Evolutionary conservation across 495 filamentous ascomycete species (phyloP).

Genomic region (Neurospora intermedia): DNA sequence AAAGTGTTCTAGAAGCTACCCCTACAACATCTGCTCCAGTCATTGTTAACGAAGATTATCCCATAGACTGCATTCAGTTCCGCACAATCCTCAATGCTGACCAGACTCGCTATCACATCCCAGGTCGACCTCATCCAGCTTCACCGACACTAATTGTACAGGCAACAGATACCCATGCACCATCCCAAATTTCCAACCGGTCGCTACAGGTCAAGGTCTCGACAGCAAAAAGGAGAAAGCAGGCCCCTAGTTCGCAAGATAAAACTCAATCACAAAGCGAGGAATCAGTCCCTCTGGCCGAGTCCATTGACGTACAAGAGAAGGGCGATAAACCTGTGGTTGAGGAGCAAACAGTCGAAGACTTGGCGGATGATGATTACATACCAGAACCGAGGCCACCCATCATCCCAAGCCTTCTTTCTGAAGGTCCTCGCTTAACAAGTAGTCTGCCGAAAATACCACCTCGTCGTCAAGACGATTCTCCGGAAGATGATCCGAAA

Average conservation of each 20-base stretch:
- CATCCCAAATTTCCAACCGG: conserved; percentile 8
- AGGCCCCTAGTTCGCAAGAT: background rate
- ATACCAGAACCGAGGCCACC: background rate
- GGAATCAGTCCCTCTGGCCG: background rate
- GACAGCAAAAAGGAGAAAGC: conserved; percentile 2
- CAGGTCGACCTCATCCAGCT: conserved; percentile 18
- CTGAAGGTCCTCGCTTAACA: background rate
- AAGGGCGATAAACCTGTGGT: background rate
- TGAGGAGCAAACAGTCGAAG: background rate
- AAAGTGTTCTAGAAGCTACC: conserved; percentile 44
- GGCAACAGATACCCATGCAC: conserved; percentile 14
- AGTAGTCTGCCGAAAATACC: background rate
- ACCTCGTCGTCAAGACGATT: background rate
- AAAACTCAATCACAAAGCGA: conserved; percentile 9
- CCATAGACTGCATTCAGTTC: conserved; percentile 65
- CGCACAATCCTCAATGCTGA: conserved; percentile 44
- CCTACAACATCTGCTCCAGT: conserved; percentile 34
- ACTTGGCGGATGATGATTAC: background rate
- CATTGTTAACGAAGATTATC: conserved; percentile 65
- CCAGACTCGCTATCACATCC: conserved; percentile 50
- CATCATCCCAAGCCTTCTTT: background rate
- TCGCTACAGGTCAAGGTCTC: conserved; percentile 24
- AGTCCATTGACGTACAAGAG: background rate
- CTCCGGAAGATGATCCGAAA: background rate
- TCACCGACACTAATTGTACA: background rate